Base-by-base conservation (phyloP, 768 basidiomycete species). In the Kwoniella mangroviensis region DNA sequence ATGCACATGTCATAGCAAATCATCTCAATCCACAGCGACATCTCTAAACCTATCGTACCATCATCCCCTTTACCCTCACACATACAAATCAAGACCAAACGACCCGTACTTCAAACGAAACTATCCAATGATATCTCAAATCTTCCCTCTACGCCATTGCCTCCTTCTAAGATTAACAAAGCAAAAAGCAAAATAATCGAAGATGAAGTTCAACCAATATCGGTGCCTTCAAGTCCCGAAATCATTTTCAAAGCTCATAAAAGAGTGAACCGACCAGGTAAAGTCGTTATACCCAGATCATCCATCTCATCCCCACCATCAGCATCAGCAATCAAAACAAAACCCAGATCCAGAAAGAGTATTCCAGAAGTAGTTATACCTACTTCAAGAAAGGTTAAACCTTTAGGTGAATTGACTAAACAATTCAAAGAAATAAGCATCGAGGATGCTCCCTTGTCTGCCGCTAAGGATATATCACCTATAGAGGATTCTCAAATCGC, bases 21-120 rank as follows among this genome's bases (percentile, higher is more conserved):
- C 72, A 77, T 83, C 57, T 70, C 79, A 2, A 65, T 81, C 21
- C 79, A 77, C 42, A 58, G 52, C 17, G 80, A 80, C 52, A 71
- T 56, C 56, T 57, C 45, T 13, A 54, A 45, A 65, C 10, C 61
- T 45, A 6, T 17, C 12, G 13, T 45, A 15, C 45, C 65, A 40
- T 61, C 43, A 41, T 65, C 70, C 4, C 66, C 41, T 34, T 42
- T 63, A 17, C 49, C 69, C 34, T 34, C 22, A 5, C 52, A 22
- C 54, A 67, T 4, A 41, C 62, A n/a, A 34, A 12, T 13, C 49
- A 60, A 49, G 21, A 22, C 57, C 17, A 63, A 58, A 54, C 70
- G 77, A 54, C 67, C 69, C 13, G 75, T 75, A 2, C 67, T 79
- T 1, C 62, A 58, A 24, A 45, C 68, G 28, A 79, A 79, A 67